These are phyloP conservation scores for Cryptosporidium muris DNA, from an alignment of 169 alveolate genomes.

Conservation along the genomic window DNA sequence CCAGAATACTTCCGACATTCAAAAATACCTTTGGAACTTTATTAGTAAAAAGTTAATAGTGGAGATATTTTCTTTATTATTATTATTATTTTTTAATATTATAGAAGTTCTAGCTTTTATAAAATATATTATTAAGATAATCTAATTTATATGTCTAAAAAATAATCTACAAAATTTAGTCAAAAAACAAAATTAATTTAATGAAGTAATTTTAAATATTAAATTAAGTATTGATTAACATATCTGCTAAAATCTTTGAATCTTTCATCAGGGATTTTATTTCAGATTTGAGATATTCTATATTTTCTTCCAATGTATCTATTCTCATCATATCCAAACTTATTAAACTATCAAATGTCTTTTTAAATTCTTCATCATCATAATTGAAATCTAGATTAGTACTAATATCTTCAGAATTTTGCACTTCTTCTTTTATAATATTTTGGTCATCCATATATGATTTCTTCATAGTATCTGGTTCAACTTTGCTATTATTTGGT, in stretches of 20 bases:
- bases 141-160: too few species aligned
- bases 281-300: constrained; percentile 7
- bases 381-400: neutral
- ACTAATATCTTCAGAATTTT: neutral
- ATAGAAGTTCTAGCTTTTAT: too few species aligned
- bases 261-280: constrained; percentile 6
- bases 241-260: neutral
- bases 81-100: too few species aligned
- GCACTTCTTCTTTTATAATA: neutral
- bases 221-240: neutral
- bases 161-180: too few species aligned
- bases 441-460: neutral
- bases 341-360: neutral
- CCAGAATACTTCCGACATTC: constrained; percentile 29
- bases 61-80: too few species aligned
- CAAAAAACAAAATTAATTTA: too few species aligned
- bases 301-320: constrained; percentile 62
- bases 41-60: neutral
- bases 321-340: constrained; percentile 37
- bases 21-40: neutral
- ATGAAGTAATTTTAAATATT: too few species aligned
- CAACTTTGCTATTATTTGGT: neutral
- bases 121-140: too few species aligned
- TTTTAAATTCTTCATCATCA: neutral
- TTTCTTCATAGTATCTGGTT: neutral